Evolutionary conservation across 257 asterid genomes (phyloP).

Genomic region (Primulina tabacum): DNA sequence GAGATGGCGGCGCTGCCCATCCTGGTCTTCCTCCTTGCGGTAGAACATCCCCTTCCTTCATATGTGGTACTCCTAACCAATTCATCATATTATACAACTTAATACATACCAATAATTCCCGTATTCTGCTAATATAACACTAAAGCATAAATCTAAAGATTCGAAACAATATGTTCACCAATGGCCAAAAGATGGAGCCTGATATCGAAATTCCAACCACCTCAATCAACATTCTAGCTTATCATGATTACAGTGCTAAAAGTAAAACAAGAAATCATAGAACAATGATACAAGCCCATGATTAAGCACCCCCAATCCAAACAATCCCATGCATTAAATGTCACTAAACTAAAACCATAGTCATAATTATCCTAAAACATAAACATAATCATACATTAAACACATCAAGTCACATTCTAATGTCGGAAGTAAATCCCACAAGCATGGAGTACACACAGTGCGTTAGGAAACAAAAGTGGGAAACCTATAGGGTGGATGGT

Average conservation of each 20-base stretch:
- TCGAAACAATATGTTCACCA: background rate
- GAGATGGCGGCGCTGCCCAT: constrained; percentile 96
- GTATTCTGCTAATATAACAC: background rate
- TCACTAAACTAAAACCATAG: background rate
- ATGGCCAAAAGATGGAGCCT: background rate
- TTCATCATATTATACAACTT: background rate
- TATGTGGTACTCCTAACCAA: constrained; percentile 79
- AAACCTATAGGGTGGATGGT: constrained; percentile 83
- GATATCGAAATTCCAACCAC: background rate
- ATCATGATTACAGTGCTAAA: background rate
- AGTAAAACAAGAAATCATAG: background rate
- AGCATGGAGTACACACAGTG: background rate
- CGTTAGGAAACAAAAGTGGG: too few species aligned
- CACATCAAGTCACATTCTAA: background rate
- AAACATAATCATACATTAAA: too few species aligned
- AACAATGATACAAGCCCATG: background rate
- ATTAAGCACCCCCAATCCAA: background rate
- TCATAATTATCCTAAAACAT: too few species aligned
- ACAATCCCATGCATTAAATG: background rate
- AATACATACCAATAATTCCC: constrained; percentile 14
- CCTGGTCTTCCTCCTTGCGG: constrained; percentile 91
- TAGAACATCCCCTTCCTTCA: constrained; percentile 74
- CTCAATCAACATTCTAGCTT: too few species aligned
- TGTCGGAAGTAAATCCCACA: background rate
- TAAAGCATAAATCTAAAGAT: background rate